Evolutionary conservation across 371 early-diverging fungal genomes (phyloP), one percentile per base, ranked within the genome.

Genomic region (Apophysomyces elegans): DNA sequence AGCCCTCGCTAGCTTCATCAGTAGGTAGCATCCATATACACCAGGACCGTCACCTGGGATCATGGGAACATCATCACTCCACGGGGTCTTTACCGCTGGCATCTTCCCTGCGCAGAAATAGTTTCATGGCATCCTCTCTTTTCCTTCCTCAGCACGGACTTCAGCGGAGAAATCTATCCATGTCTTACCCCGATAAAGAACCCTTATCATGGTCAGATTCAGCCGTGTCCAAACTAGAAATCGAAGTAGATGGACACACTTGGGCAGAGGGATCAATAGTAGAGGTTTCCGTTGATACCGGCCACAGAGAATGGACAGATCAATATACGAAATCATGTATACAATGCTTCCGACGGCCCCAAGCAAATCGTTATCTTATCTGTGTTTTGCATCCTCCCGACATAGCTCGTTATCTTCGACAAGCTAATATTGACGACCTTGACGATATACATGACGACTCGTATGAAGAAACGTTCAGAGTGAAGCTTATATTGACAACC

Each of bases 301-400:
- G 21, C 45, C 36, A 12, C 44, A 62, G 16, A 38, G 35, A 44
- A 43, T 66, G 44, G 71, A 62, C 69, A 4, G 66, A 80, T 21
- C 70, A 61, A 26, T 80, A 73, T 62, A 72, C 74, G 21, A 76
- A 80, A 26, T 59, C 72, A 12, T 80, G 76, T 50, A 59, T 80
- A 8, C 74, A 69, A 6, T 80, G 72, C 45, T 72, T 65, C 56
- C 46, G 63, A 8, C 58, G 61, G 11, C 66, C 56, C 13, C 63
- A 45, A 57, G n/a, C 7, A 39, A 68, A 32, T 56, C 50, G 18
- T 0, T 70, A 67, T 61, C 59, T 73, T 18, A 50, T 74, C 11
- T 67, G 65, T 9, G 45, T 79, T n/a, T 36, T 71, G 0, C 75
- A 79, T 47, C 73, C 75, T 13, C 37, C 62, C 9, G 65, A 74